These are phyloP conservation scores for Pleurotus salmoneostramineus DNA, from an alignment of 768 basidiomycete species.

Conservation along the genomic window DNA sequence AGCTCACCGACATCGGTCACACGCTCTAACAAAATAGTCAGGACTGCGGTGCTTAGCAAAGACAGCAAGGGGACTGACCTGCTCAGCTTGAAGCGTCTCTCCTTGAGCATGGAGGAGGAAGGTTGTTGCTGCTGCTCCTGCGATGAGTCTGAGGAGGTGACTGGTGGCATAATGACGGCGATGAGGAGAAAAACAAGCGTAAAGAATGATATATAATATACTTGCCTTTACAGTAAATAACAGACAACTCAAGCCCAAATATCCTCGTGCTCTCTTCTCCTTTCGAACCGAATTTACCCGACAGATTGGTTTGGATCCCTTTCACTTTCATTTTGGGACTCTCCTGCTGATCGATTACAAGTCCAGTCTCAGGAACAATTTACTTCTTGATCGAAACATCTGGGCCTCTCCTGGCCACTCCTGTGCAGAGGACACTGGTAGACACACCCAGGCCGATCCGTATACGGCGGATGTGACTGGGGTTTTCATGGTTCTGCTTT, in stretches of 20 bases:
- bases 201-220: conserved; percentile 19
- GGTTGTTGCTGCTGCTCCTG: conserved; percentile 33
- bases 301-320: conserved; percentile 10
- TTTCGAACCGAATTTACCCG: conserved; percentile 34
- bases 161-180: conserved; percentile 43
- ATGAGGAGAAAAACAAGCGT: conserved; percentile 18
- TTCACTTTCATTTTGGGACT: conserved; percentile 1
- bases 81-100: conserved; percentile 84
- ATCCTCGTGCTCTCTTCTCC: conserved; percentile 11
- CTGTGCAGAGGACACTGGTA: not conserved
- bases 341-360: conserved; percentile 7
- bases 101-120: conserved; percentile 58
- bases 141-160: conserved; percentile 30
- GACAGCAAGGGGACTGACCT: conserved; percentile 39
- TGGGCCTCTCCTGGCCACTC: not conserved
- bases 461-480: not conserved
- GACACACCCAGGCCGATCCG: not conserved
- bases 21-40: conserved; percentile 48
- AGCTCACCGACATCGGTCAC: conserved; percentile 86
- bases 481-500: not conserved
- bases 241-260: conserved; percentile 14
- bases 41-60: not conserved
- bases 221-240: conserved; percentile 17
- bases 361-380: conserved; percentile 6
- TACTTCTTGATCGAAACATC: conserved; percentile 5